Evolutionary conservation across 106 monocot species (phyloP), one percentile per base, ranked within the genome.

Genomic region (Ottelia alismoides): DNA sequence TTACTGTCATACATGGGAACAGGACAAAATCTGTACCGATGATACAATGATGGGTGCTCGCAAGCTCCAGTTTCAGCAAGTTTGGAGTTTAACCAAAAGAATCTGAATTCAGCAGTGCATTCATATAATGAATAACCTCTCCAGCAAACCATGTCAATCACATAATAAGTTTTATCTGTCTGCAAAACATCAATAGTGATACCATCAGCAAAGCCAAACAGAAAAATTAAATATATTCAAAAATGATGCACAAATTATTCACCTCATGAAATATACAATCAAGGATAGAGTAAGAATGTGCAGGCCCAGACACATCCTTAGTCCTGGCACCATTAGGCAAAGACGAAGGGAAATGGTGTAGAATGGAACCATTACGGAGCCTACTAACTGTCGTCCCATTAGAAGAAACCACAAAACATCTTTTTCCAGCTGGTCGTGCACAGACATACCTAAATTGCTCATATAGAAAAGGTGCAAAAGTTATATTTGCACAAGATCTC

Each of bases 251-350:
- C 27, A 1, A 25, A n/a, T n/a, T n/a, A n/a, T n/a, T 62, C 18
- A 86, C 98, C 82, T 98, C 98, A 53, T 85, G 90, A 78, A 90
- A 98, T 40, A 98, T 86, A 66, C 98, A 98, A 58, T 98, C 98
- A 3, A 98, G 69, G 50, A 98, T 98, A 43, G 71, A 77, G 49
- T 86, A 98, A 2, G 79, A 73, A 53, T 74, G 70, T 45, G 79
- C 62, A 48, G 98, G 70, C 52, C 90, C 90, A 16, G 79, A 79
- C 0, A 66, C 58, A 25, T 85, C 85, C 60, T 64, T 90, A 25
- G 64, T 77, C 67, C 79, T 74, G 10, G 98, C 76, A 47, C 98
- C 98, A 60, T 76, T 79, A 49, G 98, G 98, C 31, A 98, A 73
- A 23, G 52, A 62, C 31, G 98, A 98, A 40, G 98, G 98, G 72